Conservation (phyloP, 1,284 basidiomycete species). For the Microbotryum violaceum region DNA sequence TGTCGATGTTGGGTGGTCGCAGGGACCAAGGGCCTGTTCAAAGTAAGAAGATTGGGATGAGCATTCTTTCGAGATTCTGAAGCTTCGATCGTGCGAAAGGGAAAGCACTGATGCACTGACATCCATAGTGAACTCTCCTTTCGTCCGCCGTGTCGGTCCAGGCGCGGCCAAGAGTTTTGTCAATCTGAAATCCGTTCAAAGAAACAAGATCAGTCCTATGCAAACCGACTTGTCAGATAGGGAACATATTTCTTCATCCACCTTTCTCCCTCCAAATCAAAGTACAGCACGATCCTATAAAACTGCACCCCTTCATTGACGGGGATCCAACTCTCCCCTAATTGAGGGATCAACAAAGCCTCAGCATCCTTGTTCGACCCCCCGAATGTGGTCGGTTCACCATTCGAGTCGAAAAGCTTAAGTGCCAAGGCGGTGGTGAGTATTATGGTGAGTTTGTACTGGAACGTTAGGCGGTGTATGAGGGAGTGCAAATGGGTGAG, state of each 20-base stretch:
- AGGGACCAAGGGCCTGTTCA: conserved; percentile 11
- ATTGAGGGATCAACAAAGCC: conserved; percentile 21
- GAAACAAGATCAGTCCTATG: no score
- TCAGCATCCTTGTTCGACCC: conserved; percentile 17
- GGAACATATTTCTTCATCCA: neutral
- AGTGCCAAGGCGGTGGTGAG: conserved; percentile 16
- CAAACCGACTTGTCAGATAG: no score
- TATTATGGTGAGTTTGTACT: neutral
- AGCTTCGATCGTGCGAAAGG: neutral
- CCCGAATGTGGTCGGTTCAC: conserved; percentile 11
- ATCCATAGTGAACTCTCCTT: conserved; percentile 19
- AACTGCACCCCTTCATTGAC: neutral
- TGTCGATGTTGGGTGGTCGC: conserved; percentile 7
- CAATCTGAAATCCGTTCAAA: neutral
- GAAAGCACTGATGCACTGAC: conserved; percentile 16
- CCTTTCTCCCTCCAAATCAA: conserved; percentile 21
- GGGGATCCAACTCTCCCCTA: conserved; percentile 19
- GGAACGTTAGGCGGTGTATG: no score
- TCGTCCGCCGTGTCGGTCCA: neutral
- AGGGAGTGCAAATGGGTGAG: conserved; percentile 6
- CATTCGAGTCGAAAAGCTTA: conserved; percentile 23
- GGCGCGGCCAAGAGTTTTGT: conserved; percentile 11
- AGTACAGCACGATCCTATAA: conserved; percentile 20
- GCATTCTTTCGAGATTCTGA: neutral
- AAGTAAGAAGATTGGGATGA: neutral